Percentiles rank a stretch among this genome's conserved stretches.
Evolutionary conservation across 441 rosid genomes (phyloP).

Genomic region (Gossypium trilobum): DNA sequence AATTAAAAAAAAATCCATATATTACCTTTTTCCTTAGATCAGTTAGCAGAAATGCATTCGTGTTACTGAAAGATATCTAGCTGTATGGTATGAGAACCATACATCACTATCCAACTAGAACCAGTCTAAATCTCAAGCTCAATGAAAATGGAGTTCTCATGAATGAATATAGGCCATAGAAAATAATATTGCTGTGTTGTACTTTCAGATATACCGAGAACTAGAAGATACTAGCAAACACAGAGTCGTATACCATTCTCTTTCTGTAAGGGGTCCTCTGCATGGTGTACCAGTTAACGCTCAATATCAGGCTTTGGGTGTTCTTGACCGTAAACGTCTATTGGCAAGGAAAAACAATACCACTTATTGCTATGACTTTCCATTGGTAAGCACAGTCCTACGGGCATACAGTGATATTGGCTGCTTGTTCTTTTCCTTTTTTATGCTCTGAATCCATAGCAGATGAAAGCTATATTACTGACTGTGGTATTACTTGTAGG

Average conservation of each 20-base stretch:
- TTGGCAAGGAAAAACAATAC: constrained; percentile 76
- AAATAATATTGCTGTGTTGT: constrained; percentile 13
- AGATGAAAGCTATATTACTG: constrained; percentile 18
- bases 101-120: not conserved
- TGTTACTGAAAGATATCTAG: not conserved
- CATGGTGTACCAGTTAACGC: constrained; percentile 55
- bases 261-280: constrained; percentile 53
- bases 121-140: not conserved
- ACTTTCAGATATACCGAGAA: constrained; percentile 81
- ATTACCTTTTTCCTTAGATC: not conserved
- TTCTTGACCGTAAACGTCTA: constrained; percentile 76
- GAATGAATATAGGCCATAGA: constrained; percentile 3
- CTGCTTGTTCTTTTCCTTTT: not conserved
- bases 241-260: constrained; percentile 57
- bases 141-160: not conserved
- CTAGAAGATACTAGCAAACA: constrained; percentile 54
- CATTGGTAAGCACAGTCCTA: constrained; percentile 51
- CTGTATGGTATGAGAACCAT: not conserved
- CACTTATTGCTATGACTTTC: constrained; percentile 97
- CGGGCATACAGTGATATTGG: constrained; percentile 7
- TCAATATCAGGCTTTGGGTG: constrained; percentile 65
- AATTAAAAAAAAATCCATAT: not conserved
- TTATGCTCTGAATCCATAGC: not conserved
- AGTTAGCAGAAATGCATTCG: not conserved
- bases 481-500: constrained; percentile 42